These are phyloP conservation scores for Pistacia vera DNA, from an alignment of 345 rosid genomes.

Conservation along the genomic window DNA sequence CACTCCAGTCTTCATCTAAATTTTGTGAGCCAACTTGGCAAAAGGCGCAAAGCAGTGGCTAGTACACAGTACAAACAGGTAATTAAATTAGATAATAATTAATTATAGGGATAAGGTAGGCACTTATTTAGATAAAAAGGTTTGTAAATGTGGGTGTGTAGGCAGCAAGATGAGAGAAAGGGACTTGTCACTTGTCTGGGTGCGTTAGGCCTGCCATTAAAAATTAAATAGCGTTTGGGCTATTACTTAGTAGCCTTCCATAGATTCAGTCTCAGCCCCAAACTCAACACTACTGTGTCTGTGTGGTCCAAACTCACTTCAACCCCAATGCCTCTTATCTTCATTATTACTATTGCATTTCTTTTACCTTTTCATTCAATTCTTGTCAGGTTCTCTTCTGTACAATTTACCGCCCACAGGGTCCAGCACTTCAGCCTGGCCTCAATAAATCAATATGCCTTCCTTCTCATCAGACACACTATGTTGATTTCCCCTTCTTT, in stretches of 20 bases:
- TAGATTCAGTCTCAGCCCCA: background rate
- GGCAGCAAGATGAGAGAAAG: conserved; percentile 5
- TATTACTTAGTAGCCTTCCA: background rate
- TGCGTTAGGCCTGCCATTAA: conserved; percentile 15
- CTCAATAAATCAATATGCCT: too few species aligned
- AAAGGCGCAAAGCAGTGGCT: background rate
- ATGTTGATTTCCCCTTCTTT: too few species aligned
- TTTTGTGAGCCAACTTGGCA: background rate
- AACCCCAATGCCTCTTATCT: too few species aligned
- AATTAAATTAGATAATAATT: too few species aligned
- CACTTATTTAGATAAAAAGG: background rate
- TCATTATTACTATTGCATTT: too few species aligned
- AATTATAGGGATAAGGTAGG: background rate
- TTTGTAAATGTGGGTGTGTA: too few species aligned
- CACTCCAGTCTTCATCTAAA: background rate
- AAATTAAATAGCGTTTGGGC: background rate
- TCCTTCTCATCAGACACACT: too few species aligned
- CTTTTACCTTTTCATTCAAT: too few species aligned
- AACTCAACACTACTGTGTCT: background rate
- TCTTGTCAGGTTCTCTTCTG: too few species aligned
- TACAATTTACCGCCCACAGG: too few species aligned
- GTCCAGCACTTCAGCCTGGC: too few species aligned
- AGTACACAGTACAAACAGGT: background rate
- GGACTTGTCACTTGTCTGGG: conserved; percentile 13
- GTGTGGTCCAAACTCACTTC: conserved; percentile 3